These are phyloP conservation scores for Sugiyamaella japonica DNA, from an alignment of 1,139 yeast species.

Conservation along the genomic window DNA sequence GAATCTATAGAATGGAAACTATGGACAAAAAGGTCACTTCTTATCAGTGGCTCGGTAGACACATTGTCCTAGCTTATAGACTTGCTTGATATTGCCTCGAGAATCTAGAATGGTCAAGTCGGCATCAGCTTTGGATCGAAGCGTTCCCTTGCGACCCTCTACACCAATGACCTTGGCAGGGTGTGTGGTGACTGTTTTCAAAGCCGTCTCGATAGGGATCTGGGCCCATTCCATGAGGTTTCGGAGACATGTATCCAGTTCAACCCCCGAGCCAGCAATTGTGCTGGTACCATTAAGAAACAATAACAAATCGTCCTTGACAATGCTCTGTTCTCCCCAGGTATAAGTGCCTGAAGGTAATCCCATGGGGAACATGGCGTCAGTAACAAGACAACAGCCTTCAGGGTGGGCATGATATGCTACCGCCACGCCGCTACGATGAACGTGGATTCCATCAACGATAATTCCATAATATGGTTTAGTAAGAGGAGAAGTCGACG, in stretches of 20 bases:
- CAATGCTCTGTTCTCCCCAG: conserved; percentile 45
- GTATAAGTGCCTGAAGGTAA: conserved; percentile 48
- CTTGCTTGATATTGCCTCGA: conserved; percentile 49
- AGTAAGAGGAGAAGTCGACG: conserved; percentile 13
- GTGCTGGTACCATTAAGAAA: conserved; percentile 58
- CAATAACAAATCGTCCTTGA: conserved; percentile 52
- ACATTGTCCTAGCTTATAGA: conserved; percentile 53
- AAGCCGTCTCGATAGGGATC: conserved; percentile 54
- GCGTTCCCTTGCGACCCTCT: conserved; percentile 51
- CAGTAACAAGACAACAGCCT: conserved; percentile 60
- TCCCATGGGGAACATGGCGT: conserved; percentile 55
- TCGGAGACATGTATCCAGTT: conserved; percentile 55
- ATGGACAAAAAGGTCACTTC: background rate
- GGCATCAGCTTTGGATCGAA: conserved; percentile 58
- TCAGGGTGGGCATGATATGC: conserved; percentile 58
- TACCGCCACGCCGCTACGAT: conserved; percentile 55
- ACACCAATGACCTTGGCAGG: conserved; percentile 55
- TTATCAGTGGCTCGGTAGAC: conserved; percentile 32
- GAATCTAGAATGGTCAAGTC: conserved; percentile 54
- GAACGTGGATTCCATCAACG: conserved; percentile 64
- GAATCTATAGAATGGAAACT: conserved; percentile 9
- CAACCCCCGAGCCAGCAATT: conserved; percentile 64
- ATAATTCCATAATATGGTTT: conserved; percentile 59
- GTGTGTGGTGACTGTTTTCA: conserved; percentile 57
- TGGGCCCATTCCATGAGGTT: conserved; percentile 57